phyloP scores from a whole-genome alignment of 352 stramenopile genomes.

The Phytophthora pinifolia region DNA sequence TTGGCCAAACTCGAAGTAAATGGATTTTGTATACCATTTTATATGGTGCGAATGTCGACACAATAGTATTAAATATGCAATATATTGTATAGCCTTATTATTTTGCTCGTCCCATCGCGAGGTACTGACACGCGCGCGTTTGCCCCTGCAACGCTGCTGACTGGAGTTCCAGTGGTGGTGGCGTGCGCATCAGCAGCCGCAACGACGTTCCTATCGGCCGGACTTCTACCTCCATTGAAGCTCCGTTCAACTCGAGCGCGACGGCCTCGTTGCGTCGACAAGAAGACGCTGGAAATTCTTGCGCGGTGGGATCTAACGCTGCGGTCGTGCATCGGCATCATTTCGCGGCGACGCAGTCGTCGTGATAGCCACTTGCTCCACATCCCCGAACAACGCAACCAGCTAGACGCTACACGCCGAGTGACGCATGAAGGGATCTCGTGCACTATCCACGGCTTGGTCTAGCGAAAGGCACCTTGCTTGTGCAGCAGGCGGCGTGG shows the following conservation, averaged over 20 bases:
- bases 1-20: too few relatives aligned
- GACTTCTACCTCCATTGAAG: constrained; percentile 6
- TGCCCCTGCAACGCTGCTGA: neutral
- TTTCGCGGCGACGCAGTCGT: constrained; percentile 5
- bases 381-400: neutral
- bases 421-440: constrained; percentile 7
- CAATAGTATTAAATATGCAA: too few relatives aligned
- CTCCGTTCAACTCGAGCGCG: constrained; percentile 3
- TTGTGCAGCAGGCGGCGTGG: neutral
- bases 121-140: constrained; percentile 16
- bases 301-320: constrained; percentile 8
- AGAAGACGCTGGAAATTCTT: constrained; percentile 2
- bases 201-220: constrained; percentile 4
- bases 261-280: constrained; percentile 5
- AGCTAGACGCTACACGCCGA: neutral
- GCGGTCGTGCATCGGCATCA: neutral
- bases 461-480: neutral
- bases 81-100: too few relatives aligned
- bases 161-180: constrained; percentile 2
- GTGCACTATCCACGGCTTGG: constrained; percentile 2
- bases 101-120: constrained; percentile 17
- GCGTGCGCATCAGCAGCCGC: neutral
- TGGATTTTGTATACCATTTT: too few relatives aligned
- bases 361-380: neutral
- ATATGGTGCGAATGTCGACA: too few relatives aligned